Base-by-base conservation (phyloP, 768 basidiomycete species). In the Leccinum olivaceopallidum region DNA sequence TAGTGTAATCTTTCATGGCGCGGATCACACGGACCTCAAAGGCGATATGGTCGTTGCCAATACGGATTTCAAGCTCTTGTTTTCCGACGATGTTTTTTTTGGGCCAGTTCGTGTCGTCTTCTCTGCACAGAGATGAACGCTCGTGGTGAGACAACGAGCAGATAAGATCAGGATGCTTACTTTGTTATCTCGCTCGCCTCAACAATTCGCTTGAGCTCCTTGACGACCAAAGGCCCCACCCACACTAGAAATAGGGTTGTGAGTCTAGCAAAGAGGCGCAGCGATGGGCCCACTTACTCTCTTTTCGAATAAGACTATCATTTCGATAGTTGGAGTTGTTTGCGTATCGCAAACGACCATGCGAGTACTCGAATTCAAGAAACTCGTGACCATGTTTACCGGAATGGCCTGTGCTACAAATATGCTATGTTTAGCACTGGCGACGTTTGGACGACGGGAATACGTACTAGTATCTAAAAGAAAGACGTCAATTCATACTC, bases 301-400 rank as follows among this genome's bases (percentile, higher is more conserved):
- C 97, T 92, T 98, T 98, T 63, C 96, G 86, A 73, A 99, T 98
- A 53, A 99, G 79, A 74, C 89, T 91, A 78, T 99, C 97, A 69
- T 98, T 98, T 34, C 97, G 81, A 78, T 99, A 99, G 77, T 99
- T 99, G 10, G 96, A 98, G 81, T 98, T 98, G 81, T 98, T 96
- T 63, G 97, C 97, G 74, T 98, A 99, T 66, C 97, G 86, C 58
- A 98, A 83, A 65, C 96, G 89, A 42, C 96, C 96, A 79, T 95
- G 92, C 14, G 93, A 90, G 79, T 98, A 98, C 75, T 98, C 96
- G 69, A 98, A 99, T 74, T 99, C 96, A 51, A 99, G 83, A 75
- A 98, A 98, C 75, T 97, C 95, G 78, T 97, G 95, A 22, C 94
- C 95, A 69, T 96, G 95, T 74, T 95, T 95, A 62, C 96, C 96